Percentiles rank a stretch among this genome's conserved stretches.
Conservation (phyloP, 768 basidiomycete species). For the Albatrellus ellisii region DNA sequence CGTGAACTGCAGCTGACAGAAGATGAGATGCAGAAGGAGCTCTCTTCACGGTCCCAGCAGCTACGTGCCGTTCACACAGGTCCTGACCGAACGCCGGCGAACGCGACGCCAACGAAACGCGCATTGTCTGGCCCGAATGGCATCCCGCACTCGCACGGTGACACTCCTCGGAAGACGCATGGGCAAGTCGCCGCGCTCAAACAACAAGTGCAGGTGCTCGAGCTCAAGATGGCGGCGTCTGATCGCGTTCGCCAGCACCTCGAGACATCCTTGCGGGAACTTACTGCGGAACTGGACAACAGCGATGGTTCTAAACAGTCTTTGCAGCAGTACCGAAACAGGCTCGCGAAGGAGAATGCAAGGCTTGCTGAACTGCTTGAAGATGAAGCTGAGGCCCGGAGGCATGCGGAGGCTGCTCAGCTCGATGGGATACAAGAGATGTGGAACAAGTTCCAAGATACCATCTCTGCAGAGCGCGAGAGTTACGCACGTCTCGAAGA, state of each 20-base stretch:
- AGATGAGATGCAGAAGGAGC: slow-evolving; percentile 39
- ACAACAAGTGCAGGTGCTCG: slow-evolving; percentile 54
- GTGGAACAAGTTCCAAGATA: slow-evolving; percentile 53
- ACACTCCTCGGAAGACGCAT: slow-evolving; percentile 31
- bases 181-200: slow-evolving; percentile 35
- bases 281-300: slow-evolving; percentile 47
- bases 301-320: slow-evolving; percentile 56
- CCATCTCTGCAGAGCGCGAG: slow-evolving; percentile 44
- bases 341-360: slow-evolving; percentile 43
- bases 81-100: slow-evolving; percentile 27
- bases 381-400: slow-evolving; percentile 52
- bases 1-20: slow-evolving; percentile 51
- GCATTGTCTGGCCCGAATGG: slow-evolving; percentile 20
- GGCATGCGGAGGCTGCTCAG: slow-evolving; percentile 47
- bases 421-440: slow-evolving; percentile 49
- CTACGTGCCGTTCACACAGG: slow-evolving; percentile 11
- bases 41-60: slow-evolving; percentile 25
- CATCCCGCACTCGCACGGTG: slow-evolving; percentile 20
- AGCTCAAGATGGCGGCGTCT: slow-evolving; percentile 55
- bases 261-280: slow-evolving; percentile 42
- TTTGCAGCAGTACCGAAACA: slow-evolving; percentile 40
- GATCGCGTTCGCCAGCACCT: slow-evolving; percentile 54
- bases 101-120: slow-evolving; percentile 36
- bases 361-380: slow-evolving; percentile 40
- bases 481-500: slow-evolving; percentile 55